These are phyloP conservation scores for Penicillium diatomitis DNA, from an alignment of 495 filamentous ascomycete genomes.

Conservation along the genomic window DNA sequence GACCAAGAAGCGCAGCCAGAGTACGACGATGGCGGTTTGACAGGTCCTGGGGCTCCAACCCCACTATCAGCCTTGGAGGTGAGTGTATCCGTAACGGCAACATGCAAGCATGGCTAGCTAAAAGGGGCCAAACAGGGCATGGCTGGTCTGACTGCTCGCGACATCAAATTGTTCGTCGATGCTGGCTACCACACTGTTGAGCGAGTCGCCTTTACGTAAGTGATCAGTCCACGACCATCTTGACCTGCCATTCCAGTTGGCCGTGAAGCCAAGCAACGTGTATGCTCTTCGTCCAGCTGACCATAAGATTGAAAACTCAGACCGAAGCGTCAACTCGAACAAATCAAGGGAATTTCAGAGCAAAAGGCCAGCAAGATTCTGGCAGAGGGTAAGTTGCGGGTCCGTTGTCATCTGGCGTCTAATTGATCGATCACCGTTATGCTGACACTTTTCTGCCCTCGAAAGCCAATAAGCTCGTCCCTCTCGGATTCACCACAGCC, in stretches of 20 bases:
- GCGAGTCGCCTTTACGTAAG: conserved; percentile 81
- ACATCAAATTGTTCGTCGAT: conserved; percentile 87
- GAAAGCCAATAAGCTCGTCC: conserved; percentile 85
- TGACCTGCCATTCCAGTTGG: background rate
- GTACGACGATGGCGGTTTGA: conserved; percentile 52
- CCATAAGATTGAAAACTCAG: conserved; percentile 20
- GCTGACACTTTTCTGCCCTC: background rate
- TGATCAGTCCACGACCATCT: conserved; percentile 2
- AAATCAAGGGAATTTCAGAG: conserved; percentile 96
- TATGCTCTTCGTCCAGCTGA: too few species aligned
- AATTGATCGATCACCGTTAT: background rate
- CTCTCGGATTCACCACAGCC: conserved; percentile 98
- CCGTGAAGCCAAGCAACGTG: too few species aligned
- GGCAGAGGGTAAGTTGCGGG: conserved; percentile 57
- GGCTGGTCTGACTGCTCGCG: conserved; percentile 80
- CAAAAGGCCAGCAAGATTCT: conserved; percentile 93
- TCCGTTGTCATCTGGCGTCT: conserved; percentile 4
- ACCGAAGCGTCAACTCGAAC: conserved; percentile 74
- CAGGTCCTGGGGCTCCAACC: conserved; percentile 87
- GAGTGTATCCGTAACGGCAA: conserved; percentile 8
- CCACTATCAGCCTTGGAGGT: conserved; percentile 88
- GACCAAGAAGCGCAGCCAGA: conserved; percentile 52
- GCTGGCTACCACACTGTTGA: conserved; percentile 93
- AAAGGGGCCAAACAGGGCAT: conserved; percentile 44
- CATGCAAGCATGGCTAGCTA: background rate